Evolutionary conservation across 306 rosid genomes (phyloP), one percentile per base, ranked within the genome.

Genomic region (Gastrolobium bilobum): DNA sequence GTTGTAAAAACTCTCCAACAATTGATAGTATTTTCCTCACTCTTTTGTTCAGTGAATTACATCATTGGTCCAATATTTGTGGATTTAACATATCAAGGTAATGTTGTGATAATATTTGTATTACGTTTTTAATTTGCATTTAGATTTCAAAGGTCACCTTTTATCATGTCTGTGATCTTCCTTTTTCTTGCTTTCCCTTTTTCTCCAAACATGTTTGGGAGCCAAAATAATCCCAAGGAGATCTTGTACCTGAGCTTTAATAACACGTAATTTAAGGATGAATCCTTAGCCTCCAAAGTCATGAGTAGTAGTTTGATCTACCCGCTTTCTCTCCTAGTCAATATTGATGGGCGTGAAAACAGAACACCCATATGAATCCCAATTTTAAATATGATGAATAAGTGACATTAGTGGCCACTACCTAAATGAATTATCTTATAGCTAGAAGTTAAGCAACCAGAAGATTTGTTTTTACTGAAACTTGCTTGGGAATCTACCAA

Each of bases 401-500:
- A 71, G 77, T 88, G 81, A 90, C 86, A 83, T 80, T 71, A 81
- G 83, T 88, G 92, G 81, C 87, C 95, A 92, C 86, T 89, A 84
- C 57, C 78, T 61, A 7, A 80, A 72, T 66, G 71, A 80, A 64
- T 34, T 50, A 56, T 74, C 40, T 50, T 46, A 37, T 33, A n/a
- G 58, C 35, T 10, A 42, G 40, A 76, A 48, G 10, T 63, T 54
- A 48, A 59, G 52, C 52, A 53, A 61, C 37, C 20, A 26, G 5
- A 56, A 53, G 51, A 50, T 61, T 61, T 52, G n/a, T 63, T 1
- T 43, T 33, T 62, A 30, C 4, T 7, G 10, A 30, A 60, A 44
- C 39, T 34, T 61, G 13, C 60, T 63, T 26, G 29, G 13, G 11
- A 56, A 66, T 81, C 20, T 66, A 2, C 1, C 50, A 48, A 35